A percentile compares a stretch with the other conserved stretches of the same genome.
phyloP scores from a whole-genome alignment of 2,329 filamentous ascomycete species.

The Volutella citrinella region DNA sequence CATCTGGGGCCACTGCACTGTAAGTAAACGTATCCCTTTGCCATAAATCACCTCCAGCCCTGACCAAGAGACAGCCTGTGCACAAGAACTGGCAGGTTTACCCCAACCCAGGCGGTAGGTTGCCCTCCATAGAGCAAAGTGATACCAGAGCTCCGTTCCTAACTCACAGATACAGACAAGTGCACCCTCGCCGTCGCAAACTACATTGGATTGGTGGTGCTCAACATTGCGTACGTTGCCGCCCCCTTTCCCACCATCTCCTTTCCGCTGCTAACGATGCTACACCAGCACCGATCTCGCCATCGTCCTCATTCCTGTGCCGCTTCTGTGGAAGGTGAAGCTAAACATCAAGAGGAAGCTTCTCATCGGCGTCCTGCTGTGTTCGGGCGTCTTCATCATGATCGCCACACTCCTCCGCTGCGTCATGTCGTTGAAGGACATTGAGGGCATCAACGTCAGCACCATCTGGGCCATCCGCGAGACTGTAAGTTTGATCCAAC shows the following conservation, averaged over 20 bases:
- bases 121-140: neutral
- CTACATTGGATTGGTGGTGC: slow-evolving; percentile 33
- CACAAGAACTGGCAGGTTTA: slow-evolving; percentile 38
- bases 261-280: no score
- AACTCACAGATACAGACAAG: slow-evolving; percentile 20
- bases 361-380: slow-evolving; percentile 37
- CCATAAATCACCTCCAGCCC: no score
- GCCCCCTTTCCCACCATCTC: no score
- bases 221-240: slow-evolving; percentile 34
- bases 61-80: no score
- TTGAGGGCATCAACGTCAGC: slow-evolving; percentile 34
- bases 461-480: slow-evolving; percentile 44
- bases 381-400: slow-evolving; percentile 43
- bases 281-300: slow-evolving; percentile 34
- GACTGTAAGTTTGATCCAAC: slow-evolving; percentile 24
- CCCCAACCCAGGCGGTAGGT: slow-evolving; percentile 37
- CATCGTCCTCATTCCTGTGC: slow-evolving; percentile 38
- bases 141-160: neutral
- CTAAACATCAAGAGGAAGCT: slow-evolving; percentile 36
- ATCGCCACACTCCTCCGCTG: slow-evolving; percentile 40
- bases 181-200: slow-evolving; percentile 36
- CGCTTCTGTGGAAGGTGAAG: slow-evolving; percentile 38
- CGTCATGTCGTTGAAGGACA: slow-evolving; percentile 33
- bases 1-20: slow-evolving; percentile 34
- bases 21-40: no score